These are phyloP conservation scores for Coemansia sp. DNA, from an alignment of 192 early-diverging fungal genomes.

Conservation along the genomic window DNA sequence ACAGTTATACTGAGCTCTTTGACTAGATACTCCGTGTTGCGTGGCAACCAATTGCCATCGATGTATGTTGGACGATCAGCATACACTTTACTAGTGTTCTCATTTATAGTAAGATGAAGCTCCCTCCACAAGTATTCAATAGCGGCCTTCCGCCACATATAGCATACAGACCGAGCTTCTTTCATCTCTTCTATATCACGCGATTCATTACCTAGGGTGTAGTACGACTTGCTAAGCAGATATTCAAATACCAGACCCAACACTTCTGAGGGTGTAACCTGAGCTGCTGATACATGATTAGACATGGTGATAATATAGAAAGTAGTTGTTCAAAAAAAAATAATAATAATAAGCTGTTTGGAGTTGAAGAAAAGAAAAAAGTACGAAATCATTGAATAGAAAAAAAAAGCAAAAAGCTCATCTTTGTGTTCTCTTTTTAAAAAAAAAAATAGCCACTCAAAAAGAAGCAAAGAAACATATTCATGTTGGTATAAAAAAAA, in stretches of 20 bases:
- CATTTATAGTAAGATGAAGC: background rate
- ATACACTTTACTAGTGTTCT: background rate
- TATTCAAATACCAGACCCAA: background rate
- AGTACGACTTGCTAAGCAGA: background rate
- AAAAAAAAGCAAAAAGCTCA: background rate
- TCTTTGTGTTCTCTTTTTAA: too few relatives aligned
- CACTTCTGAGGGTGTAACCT: background rate
- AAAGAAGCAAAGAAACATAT: background rate
- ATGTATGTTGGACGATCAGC: background rate
- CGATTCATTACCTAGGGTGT: too few relatives aligned
- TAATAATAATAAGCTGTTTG: too few relatives aligned
- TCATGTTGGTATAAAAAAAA: background rate
- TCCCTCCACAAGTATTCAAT: background rate
- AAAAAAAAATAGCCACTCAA: too few relatives aligned
- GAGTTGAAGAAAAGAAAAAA: background rate
- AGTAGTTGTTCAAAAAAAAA: background rate
- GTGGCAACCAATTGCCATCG: background rate
- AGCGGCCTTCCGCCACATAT: background rate
- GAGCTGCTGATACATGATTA: background rate
- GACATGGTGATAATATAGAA: background rate
- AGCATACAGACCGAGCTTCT: background rate
- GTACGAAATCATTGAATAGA: background rate
- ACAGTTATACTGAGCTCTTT: conserved; percentile 2
- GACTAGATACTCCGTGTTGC: background rate
- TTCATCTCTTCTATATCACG: background rate